Base-by-base conservation (phyloP, 192 early-diverging fungal genomes). In the Coemansia sp. region DNA sequence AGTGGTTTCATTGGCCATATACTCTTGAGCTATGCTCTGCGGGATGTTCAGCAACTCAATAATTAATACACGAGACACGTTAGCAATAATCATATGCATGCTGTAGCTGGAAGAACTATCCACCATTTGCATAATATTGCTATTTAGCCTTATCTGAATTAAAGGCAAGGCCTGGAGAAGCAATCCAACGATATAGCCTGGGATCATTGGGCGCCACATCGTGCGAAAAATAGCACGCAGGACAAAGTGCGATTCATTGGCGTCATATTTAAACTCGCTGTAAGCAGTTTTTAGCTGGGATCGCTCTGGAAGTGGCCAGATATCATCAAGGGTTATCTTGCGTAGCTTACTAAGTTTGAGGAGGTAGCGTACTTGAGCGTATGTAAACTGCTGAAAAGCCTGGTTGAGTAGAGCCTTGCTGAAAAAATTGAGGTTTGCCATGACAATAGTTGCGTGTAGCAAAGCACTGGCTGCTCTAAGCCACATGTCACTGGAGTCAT, bases 131-230 rank as follows among this genome's bases (percentile, higher is more conserved):
- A 74, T 43, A 29, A 74, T 32, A 1, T 47, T 56, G 1, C 60
- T 49, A 20, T 57, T 53, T 24, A 71, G 5, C 24, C 42, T 41
- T 10, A 58, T 39, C 19, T 51, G 19, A 12, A 38, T 32, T 5
- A 74, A 40, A 11, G 24, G 25, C 1, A 62, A 32, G 4, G 39
- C 36, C 32, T 67, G 54, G 0, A 64, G 11, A 7, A 74, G 17
- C 20, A 60, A 41, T 5, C 62, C 64, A 8, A 59, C 31, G 2
- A 71, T 37, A 36, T 70, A 79, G 11, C 67, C 14, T 3, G 71
- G 77, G 20, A 71, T 24, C 40, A 79, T 45, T 14, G 67, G 60
- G 3, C 68, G 67, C 77, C 77, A 79, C 15, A 63, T 62, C 64
- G 59, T 51, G 4, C 68, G 56, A 8, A 70, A 38, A 17, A 79